A percentile compares a stretch with the other conserved stretches of the same genome.
phyloP scores from a whole-genome alignment of 495 filamentous ascomycete species.

The Acidiella bohemica region DNA sequence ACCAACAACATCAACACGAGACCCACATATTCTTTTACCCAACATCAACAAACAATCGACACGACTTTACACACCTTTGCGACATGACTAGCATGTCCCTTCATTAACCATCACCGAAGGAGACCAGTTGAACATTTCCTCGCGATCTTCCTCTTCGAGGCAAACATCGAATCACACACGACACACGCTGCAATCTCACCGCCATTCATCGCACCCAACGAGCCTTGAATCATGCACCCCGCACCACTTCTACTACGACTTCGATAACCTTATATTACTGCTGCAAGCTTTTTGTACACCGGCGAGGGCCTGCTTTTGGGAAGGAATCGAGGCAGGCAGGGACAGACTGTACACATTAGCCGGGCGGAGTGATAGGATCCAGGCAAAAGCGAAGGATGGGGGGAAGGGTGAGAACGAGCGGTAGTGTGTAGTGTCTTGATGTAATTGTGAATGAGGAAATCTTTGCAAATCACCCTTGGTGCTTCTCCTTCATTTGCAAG shows the following conservation, averaged over 20 bases:
- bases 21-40: too few relatives aligned
- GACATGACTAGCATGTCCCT: neutral
- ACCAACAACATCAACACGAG: neutral
- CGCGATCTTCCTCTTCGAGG: neutral
- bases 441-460: neutral
- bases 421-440: conserved; percentile 2
- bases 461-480: too few relatives aligned
- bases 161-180: neutral
- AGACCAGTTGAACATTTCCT: conserved; percentile 2
- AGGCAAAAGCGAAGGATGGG: neutral
- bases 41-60: neutral
- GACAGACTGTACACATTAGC: too few relatives aligned
- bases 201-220: conserved; percentile 2
- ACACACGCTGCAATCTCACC: conserved; percentile 1
- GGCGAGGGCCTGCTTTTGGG: neutral
- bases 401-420: neutral
- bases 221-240: too few relatives aligned
- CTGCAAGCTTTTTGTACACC: neutral
- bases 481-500: too few relatives aligned
- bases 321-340: too few relatives aligned
- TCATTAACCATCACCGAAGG: neutral
- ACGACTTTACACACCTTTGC: neutral
- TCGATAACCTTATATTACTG: conserved; percentile 1
- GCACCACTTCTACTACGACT: neutral
- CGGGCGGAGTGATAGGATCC: neutral